These are phyloP conservation scores for Globisporangium spiculum DNA, from an alignment of 352 stramenopile species.

Conservation along the genomic window DNA sequence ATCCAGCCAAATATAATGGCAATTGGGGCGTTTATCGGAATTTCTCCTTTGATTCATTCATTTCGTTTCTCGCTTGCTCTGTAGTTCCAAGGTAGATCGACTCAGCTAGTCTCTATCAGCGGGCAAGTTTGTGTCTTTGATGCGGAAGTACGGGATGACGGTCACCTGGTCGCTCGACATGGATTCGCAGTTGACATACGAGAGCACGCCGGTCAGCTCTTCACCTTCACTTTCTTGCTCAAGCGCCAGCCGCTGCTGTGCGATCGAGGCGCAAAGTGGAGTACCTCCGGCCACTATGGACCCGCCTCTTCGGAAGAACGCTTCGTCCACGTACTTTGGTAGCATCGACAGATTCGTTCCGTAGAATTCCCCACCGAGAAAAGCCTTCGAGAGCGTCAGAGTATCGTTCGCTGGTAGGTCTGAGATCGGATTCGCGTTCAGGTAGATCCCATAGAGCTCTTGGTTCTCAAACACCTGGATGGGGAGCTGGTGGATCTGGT, in stretches of 20 bases:
- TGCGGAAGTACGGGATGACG: slow-evolving; percentile 5
- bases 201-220: background rate
- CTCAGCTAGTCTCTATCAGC: background rate
- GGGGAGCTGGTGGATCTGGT: slow-evolving; percentile 12
- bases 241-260: background rate
- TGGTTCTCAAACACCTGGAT: slow-evolving; percentile 10
- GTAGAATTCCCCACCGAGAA: slow-evolving; percentile 2
- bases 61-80: background rate
- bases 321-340: slow-evolving; percentile 13
- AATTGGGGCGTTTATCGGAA: background rate
- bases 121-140: slow-evolving; percentile 9
- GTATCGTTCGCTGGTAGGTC: slow-evolving; percentile 9
- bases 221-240: background rate
- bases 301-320: slow-evolving; percentile 11
- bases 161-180: background rate
- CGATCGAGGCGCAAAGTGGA: background rate
- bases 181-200: background rate
- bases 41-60: background rate
- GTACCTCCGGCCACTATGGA: background rate
- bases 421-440: slow-evolving; percentile 20
- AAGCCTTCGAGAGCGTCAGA: slow-evolving; percentile 4
- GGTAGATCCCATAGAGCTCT: slow-evolving; percentile 7
- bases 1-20: background rate
- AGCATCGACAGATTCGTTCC: slow-evolving; percentile 4
- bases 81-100: background rate